Conservation (phyloP, 2,329 filamentous ascomycete genomes). For the Xylariaceae sp. region DNA sequence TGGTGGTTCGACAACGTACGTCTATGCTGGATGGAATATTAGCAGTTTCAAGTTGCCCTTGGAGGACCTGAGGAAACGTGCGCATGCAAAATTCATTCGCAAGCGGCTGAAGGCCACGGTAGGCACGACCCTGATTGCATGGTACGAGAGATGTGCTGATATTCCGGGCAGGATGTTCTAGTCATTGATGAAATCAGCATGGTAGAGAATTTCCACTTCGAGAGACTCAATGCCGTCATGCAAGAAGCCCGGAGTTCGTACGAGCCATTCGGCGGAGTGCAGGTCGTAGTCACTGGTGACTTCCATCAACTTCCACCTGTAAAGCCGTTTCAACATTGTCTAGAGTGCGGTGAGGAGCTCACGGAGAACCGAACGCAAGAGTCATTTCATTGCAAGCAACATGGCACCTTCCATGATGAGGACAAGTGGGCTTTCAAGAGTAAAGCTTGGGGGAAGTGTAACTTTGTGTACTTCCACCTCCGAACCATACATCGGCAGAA, state of each 20-base stretch:
- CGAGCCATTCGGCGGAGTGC: conserved; percentile 44
- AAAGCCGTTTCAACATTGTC: conserved; percentile 52
- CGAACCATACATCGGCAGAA: conserved; percentile 56
- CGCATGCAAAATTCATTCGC: conserved; percentile 32
- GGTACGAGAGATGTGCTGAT: too few relatives aligned
- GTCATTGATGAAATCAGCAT: conserved; percentile 67
- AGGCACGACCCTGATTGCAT: too few relatives aligned
- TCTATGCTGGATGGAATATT: conserved; percentile 56
- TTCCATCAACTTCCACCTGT: conserved; percentile 62
- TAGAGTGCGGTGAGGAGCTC: conserved; percentile 42
- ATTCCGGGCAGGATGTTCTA: conserved; percentile 43
- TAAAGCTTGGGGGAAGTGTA: conserved; percentile 50
- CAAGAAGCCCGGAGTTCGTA: conserved; percentile 33
- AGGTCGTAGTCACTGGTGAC: conserved; percentile 57
- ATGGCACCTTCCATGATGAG: conserved; percentile 40
- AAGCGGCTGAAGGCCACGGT: conserved; percentile 38
- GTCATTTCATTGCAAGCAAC: conserved; percentile 32
- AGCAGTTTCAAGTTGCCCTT: conserved; percentile 43
- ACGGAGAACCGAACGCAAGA: conserved; percentile 15
- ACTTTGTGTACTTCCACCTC: conserved; percentile 53
- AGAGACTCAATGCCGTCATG: conserved; percentile 49
- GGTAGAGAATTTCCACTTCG: conserved; percentile 55
- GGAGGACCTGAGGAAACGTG: conserved; percentile 30
- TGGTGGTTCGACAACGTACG: conserved; percentile 54
- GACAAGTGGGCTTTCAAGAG: conserved; percentile 63